Conservation (phyloP, 306 rosid genomes). For the Cucurbita maxima region DNA sequence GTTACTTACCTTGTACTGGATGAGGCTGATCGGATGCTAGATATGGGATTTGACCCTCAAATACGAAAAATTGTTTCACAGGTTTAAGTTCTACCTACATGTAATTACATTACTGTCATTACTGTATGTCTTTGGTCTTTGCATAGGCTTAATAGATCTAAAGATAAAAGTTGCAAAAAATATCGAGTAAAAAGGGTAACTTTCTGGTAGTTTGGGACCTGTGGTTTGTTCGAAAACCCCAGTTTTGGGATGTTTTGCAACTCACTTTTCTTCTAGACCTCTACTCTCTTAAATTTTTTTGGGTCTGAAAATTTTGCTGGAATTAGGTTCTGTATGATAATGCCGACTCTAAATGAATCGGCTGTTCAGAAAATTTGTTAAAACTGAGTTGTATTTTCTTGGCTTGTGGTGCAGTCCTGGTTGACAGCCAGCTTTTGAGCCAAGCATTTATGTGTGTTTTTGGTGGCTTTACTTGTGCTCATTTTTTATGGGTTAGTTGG, state of each 20-base stretch:
- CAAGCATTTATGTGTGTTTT: background rate
- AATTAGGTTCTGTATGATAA: background rate
- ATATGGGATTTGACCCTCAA: conserved; percentile 99
- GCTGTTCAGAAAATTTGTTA: background rate
- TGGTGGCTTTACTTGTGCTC: conserved; percentile 1
- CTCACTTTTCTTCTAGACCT: too few relatives aligned
- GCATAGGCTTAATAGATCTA: background rate
- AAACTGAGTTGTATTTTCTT: background rate
- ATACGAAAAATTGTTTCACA: conserved; percentile 86
- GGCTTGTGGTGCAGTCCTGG: conserved; percentile 5
- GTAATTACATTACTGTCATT: background rate
- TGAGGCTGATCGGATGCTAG: conserved; percentile 97
- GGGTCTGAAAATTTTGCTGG: background rate
- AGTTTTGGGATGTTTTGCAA: background rate
- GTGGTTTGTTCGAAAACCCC: background rate
- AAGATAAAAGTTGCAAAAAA: background rate
- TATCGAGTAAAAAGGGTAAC: background rate
- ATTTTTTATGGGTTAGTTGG: conserved; percentile 3
- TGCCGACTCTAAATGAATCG: background rate
- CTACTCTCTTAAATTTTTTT: background rate
- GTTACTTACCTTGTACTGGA: conserved; percentile 92
- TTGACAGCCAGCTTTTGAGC: background rate
- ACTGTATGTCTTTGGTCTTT: background rate
- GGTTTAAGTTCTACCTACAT: conserved; percentile 27
- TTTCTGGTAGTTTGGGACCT: background rate